Percentiles rank a stretch among this genome's conserved stretches.
These are phyloP conservation scores for Berberis vulgaris DNA, from an alignment of 164 flowering plant genomes.

Conservation along the genomic window DNA sequence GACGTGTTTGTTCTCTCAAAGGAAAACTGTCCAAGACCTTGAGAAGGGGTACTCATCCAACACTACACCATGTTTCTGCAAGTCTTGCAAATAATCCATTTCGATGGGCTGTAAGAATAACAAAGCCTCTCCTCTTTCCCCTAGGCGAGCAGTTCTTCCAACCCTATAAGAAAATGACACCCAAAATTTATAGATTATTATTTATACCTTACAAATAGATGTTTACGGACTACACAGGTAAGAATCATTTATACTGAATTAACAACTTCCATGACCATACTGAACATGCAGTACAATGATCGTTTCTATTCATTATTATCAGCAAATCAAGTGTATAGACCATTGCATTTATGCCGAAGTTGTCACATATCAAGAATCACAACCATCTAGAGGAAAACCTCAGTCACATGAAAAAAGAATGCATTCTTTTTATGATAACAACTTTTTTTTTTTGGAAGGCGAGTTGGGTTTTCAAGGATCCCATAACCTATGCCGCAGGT, in stretches of 20 bases:
- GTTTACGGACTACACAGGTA: no score
- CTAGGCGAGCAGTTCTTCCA: conserved; percentile 95
- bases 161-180: conserved; percentile 40
- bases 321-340: no score
- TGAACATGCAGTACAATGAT: no score
- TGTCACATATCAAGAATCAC: no score
- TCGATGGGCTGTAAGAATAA: conserved; percentile 85
- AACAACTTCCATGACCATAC: background rate
- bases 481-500: no score
- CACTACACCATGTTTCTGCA: conserved; percentile 71
- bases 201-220: no score
- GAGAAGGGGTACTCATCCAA: conserved; percentile 59
- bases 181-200: background rate
- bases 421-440: background rate
- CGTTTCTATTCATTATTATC: no score
- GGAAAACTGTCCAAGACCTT: conserved; percentile 64
- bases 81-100: conserved; percentile 61
- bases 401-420: background rate
- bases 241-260: background rate
- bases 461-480: no score
- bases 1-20: conserved; percentile 28
- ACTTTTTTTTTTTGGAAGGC: no score
- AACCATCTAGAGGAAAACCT: no score
- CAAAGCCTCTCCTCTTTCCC: conserved; percentile 77
- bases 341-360: no score